These are phyloP conservation scores for Alternaria angustiovoidea DNA, from an alignment of 2,329 filamentous ascomycete species.

Conservation along the genomic window DNA sequence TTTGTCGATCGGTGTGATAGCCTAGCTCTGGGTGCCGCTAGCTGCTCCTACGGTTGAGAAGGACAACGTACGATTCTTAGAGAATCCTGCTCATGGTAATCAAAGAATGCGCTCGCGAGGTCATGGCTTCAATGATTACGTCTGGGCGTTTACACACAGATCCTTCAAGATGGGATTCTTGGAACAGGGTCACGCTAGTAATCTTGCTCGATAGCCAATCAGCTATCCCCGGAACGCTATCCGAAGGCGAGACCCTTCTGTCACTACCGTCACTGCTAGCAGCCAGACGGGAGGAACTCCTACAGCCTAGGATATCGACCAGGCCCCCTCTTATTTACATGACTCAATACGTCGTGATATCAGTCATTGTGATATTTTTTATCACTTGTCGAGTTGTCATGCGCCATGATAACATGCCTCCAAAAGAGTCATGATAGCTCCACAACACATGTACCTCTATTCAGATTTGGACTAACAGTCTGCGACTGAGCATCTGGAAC, in stretches of 20 bases:
- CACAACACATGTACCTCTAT: background rate
- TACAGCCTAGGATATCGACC: background rate
- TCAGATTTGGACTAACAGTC: background rate
- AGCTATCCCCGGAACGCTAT: conserved; percentile 6
- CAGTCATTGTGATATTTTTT: background rate
- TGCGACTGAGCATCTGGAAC: background rate
- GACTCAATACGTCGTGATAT: background rate
- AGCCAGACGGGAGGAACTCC: conserved; percentile 4
- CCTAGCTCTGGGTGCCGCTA: conserved; percentile 3
- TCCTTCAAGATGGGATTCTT: background rate
- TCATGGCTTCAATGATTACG: background rate
- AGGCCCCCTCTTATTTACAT: background rate
- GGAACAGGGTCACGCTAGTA: conserved; percentile 1
- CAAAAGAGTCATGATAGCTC: background rate
- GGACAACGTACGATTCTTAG: background rate
- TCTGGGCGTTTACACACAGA: background rate
- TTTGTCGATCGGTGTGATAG: conserved; percentile 7
- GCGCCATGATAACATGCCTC: background rate
- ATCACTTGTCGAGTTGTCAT: background rate
- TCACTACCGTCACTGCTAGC: background rate
- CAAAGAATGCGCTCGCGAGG: background rate
- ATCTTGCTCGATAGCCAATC: background rate
- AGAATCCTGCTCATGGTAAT: background rate
- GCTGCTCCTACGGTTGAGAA: conserved; percentile 1
- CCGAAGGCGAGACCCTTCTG: conserved; percentile 6